A percentile compares a stretch with the other conserved stretches of the same genome.
phyloP scores from a whole-genome alignment of 495 filamentous ascomycete species.

The Parachaetomium inaequale region DNA sequence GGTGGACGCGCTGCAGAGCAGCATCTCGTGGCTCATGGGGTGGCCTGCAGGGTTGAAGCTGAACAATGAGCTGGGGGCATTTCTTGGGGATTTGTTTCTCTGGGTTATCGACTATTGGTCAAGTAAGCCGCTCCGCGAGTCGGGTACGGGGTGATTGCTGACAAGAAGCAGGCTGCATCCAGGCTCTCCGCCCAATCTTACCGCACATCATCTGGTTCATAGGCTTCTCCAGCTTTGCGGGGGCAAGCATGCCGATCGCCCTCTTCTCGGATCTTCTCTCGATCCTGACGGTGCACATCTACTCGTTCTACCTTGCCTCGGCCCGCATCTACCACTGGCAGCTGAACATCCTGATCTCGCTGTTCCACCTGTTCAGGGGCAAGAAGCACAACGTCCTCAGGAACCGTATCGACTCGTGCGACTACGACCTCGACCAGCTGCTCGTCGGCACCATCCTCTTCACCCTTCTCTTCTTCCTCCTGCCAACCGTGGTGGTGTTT shows the following conservation, averaged over 20 bases:
- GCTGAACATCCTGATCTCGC: conserved; percentile 87
- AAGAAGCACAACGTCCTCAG: conserved; percentile 97
- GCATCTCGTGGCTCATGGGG: conserved; percentile 93
- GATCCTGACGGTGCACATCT: conserved; percentile 90
- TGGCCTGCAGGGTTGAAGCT: conserved; percentile 98
- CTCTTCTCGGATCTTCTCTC: conserved; percentile 93
- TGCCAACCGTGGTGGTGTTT: conserved; percentile 93
- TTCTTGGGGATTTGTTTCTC: conserved; percentile 89
- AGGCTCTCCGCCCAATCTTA: conserved; percentile 69
- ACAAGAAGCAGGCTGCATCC: conserved; percentile 58
- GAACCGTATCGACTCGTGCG: conserved; percentile 96
- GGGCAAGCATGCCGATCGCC: conserved; percentile 94
- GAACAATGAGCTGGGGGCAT: conserved; percentile 89
- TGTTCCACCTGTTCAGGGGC: conserved; percentile 96
- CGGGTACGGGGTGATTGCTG: background rate
- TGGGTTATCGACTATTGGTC: conserved; percentile 99
- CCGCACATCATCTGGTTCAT: conserved; percentile 89
- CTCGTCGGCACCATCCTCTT: conserved; percentile 96
- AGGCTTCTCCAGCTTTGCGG: conserved; percentile 90
- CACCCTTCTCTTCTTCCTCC: conserved; percentile 88
- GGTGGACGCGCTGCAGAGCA: conserved; percentile 80
- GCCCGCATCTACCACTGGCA: conserved; percentile 99
- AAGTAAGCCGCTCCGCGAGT: conserved; percentile 44
- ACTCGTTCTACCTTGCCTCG: conserved; percentile 94
- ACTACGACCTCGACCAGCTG: conserved; percentile 97